Evolutionary conservation across 352 stramenopile species (phyloP), one percentile per base, ranked within the genome.

Genomic region (Paralagenidium karlingii): DNA sequence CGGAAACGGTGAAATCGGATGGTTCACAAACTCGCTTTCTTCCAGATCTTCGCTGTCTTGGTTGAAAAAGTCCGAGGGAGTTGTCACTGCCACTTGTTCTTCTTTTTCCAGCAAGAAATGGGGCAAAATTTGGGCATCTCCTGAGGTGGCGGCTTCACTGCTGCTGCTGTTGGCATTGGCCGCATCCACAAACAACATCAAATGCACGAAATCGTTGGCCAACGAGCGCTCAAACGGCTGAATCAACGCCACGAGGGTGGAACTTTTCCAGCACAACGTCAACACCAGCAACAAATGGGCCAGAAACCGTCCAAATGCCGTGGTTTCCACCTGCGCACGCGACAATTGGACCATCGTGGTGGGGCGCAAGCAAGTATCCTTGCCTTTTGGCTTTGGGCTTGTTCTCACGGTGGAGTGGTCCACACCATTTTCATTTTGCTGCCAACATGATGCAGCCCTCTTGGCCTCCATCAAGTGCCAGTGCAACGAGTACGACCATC

Each of bases 131-230:
- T 63, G 44, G 8, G 53, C 20, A n/a, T 56, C 53, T 13, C 45
- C 18, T 15, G 45, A 38, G 8, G 39, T 43, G 0, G 34, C 22
- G n/a, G 25, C 34, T 12, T 41, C 29, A 3, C 32, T 10, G 21
- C 44, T 38, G 30, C 34, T 46, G 20, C 19, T 13, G 28, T 15
- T 32, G 11, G 11, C 28, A 15, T 32, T 15, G 15, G 28, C 11
- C 11, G 11, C 28, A 42, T 82, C 65, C 18, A 85, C 68, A 55
- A 71, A 85, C 49, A 82, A 85, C 13, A 85, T 57, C 43, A 85
- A 47, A 12, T 68, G 63, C 50, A 77, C 55, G 68, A 68, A 85
- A 32, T 81, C 57, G 54, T 78, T 81, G 20, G 68, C 68, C 15
- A 82, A 47, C 5, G 65, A 49, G 24, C 68, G 68, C 40, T 79